Percentiles rank a stretch among this genome's conserved stretches.
phyloP scores from a whole-genome alignment of 148 eudicot genomes.

The Dianthus caryophyllus region DNA sequence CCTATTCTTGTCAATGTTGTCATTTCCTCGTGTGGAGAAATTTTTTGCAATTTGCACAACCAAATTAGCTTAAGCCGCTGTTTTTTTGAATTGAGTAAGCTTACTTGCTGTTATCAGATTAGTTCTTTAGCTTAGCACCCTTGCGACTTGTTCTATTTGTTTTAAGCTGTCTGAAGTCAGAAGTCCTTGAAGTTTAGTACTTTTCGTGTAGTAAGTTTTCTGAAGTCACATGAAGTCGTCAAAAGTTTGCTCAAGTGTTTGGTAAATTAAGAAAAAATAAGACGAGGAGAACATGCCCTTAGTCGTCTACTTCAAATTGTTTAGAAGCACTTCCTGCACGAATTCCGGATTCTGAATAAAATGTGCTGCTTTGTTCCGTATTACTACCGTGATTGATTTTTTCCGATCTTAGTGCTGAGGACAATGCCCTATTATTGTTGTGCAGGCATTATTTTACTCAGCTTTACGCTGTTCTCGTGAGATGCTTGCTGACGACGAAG shows the following conservation, averaged over 20 bases:
- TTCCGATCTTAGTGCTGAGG: not conserved
- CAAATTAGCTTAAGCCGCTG: not conserved
- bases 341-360: not conserved
- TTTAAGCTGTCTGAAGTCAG: too few species aligned
- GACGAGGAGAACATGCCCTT: too few species aligned
- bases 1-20: constrained; percentile 4
- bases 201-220: too few species aligned
- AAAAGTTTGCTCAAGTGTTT: too few species aligned
- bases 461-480: constrained; percentile 84
- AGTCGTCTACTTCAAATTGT: not conserved
- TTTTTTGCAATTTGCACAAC: not conserved
- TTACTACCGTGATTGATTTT: not conserved
- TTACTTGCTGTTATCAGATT: not conserved
- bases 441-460: constrained; percentile 78
- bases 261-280: too few species aligned
- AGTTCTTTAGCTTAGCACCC: constrained; percentile 1
- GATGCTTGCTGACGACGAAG: constrained; percentile 63
- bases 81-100: not conserved
- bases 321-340: constrained; percentile 8
- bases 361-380: not conserved
- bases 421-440: constrained; percentile 3
- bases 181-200: too few species aligned
- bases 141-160: too few species aligned
- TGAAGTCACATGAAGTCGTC: too few species aligned
- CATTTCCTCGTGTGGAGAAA: not conserved